Conservation (phyloP, 805 yeast species). For the Saturnispora gosingensis region DNA sequence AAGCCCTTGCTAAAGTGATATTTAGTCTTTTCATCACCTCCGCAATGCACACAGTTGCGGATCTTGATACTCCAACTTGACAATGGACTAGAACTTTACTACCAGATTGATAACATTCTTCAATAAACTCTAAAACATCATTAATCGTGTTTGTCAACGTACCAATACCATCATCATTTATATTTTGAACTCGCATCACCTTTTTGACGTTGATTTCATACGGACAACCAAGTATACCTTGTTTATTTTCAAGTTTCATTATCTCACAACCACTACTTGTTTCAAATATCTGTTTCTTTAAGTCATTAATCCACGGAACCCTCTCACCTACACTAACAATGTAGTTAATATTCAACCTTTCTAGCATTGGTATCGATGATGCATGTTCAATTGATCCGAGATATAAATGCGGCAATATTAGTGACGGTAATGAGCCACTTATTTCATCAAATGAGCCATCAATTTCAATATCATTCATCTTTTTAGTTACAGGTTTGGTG, state of each 20-base stretch:
- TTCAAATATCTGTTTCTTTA: slow-evolving; percentile 13
- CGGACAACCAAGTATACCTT: slow-evolving; percentile 11
- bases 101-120: slow-evolving; percentile 35
- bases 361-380: slow-evolving; percentile 52
- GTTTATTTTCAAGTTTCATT: slow-evolving; percentile 16
- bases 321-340: slow-evolving; percentile 83
- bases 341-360: slow-evolving; percentile 57
- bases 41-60: slow-evolving; percentile 93
- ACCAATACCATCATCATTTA: slow-evolving; percentile 90
- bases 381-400: slow-evolving; percentile 84
- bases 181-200: slow-evolving; percentile 55
- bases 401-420: slow-evolving; percentile 74
- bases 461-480: slow-evolving; percentile 1
- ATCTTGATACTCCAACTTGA: slow-evolving; percentile 90
- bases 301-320: slow-evolving; percentile 47
- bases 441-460: slow-evolving; percentile 28
- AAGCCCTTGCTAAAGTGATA: slow-evolving; percentile 67
- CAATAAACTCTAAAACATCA: slow-evolving; percentile 56
- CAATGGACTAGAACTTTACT: slow-evolving; percentile 76
- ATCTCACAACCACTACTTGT: slow-evolving; percentile 23
- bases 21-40: slow-evolving; percentile 78
- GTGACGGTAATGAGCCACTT: slow-evolving; percentile 71
- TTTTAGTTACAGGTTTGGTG: background rate
- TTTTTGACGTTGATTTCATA: slow-evolving; percentile 30
- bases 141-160: slow-evolving; percentile 55